phyloP scores from a whole-genome alignment of 352 stramenopile genomes.

The Phytophthora nicotianae region DNA sequence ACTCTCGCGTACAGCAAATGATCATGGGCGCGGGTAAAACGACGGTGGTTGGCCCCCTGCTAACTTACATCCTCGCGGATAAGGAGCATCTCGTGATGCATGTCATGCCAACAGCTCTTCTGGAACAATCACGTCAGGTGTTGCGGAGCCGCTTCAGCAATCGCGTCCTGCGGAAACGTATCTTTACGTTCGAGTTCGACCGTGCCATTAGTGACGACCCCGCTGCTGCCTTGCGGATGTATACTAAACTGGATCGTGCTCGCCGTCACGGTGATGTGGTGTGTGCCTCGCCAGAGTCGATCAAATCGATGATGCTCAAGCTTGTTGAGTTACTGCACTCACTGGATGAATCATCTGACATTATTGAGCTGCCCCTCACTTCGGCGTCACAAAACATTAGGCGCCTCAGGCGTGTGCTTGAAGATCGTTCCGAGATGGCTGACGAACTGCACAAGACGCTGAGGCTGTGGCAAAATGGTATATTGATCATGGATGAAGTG shows the following conservation, averaged over 20 bases:
- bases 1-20: slow-evolving; percentile 96
- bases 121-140: slow-evolving; percentile 98
- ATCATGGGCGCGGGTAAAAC: slow-evolving; percentile 99
- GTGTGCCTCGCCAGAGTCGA: slow-evolving; percentile 97
- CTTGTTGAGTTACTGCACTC: slow-evolving; percentile 95
- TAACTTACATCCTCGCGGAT: slow-evolving; percentile 98
- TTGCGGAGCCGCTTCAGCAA: slow-evolving; percentile 98
- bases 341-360: slow-evolving; percentile 82
- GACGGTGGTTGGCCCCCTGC: slow-evolving; percentile 97
- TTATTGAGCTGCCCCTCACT: slow-evolving; percentile 62
- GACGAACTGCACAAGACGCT: slow-evolving; percentile 90
- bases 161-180: slow-evolving; percentile 95
- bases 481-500: slow-evolving; percentile 95
- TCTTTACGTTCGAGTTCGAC: slow-evolving; percentile 99
- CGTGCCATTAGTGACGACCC: slow-evolving; percentile 92
- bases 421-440: slow-evolving; percentile 88
- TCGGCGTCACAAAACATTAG: slow-evolving; percentile 77
- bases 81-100: slow-evolving; percentile 95
- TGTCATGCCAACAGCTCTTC: slow-evolving; percentile 97
- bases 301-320: slow-evolving; percentile 99
- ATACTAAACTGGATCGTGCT: slow-evolving; percentile 90
- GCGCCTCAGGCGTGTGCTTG: slow-evolving; percentile 66
- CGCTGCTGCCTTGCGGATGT: slow-evolving; percentile 59
- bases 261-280: slow-evolving; percentile 95
- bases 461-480: slow-evolving; percentile 92